Conservation (phyloP, 2,329 filamentous ascomycete species). For the Colletotrichum liriopes region DNA sequence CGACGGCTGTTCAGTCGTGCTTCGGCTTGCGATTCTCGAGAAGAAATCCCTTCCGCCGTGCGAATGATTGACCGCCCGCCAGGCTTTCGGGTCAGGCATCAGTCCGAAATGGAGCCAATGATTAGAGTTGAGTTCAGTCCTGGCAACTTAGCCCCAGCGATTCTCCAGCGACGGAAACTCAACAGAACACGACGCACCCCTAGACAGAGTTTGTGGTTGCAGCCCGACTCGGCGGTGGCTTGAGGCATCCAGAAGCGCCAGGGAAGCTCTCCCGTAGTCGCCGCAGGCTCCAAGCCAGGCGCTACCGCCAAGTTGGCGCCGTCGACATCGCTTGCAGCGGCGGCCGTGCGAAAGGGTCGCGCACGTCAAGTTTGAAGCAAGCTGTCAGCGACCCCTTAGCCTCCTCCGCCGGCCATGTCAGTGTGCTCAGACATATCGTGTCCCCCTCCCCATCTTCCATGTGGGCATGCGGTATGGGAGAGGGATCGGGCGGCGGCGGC, state of each 20-base stretch:
- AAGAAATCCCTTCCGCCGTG: background rate
- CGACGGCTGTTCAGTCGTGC: slow-evolving; percentile 1
- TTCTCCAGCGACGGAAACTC: slow-evolving; percentile 12
- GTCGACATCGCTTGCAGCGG: slow-evolving; percentile 40
- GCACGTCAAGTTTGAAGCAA: slow-evolving; percentile 32
- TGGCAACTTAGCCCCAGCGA: slow-evolving; percentile 1
- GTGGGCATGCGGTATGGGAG: background rate
- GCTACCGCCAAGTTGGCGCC: slow-evolving; percentile 33
- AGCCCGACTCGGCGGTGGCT: slow-evolving; percentile 25
- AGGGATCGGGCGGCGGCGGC: slow-evolving; percentile 16
- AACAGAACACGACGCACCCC: slow-evolving; percentile 11
- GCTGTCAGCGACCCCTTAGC: slow-evolving; percentile 26
- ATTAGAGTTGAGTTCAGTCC: slow-evolving; percentile 18
- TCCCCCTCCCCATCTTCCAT: slow-evolving; percentile 10
- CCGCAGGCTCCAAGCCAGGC: slow-evolving; percentile 19
- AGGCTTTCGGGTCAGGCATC: slow-evolving; percentile 20
- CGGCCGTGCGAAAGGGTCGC: slow-evolving; percentile 35
- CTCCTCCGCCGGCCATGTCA: slow-evolving; percentile 5
- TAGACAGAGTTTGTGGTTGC: slow-evolving; percentile 26
- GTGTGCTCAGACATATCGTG: slow-evolving; percentile 26
- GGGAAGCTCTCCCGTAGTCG: slow-evolving; percentile 34
- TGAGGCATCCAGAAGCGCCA: slow-evolving; percentile 15
- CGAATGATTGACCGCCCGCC: slow-evolving; percentile 1
- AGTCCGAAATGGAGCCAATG: slow-evolving; percentile 11
- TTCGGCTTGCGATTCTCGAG: background rate